Base-by-base conservation (phyloP, 2,329 filamentous ascomycete species). In the Epichloe coenophiala region DNA sequence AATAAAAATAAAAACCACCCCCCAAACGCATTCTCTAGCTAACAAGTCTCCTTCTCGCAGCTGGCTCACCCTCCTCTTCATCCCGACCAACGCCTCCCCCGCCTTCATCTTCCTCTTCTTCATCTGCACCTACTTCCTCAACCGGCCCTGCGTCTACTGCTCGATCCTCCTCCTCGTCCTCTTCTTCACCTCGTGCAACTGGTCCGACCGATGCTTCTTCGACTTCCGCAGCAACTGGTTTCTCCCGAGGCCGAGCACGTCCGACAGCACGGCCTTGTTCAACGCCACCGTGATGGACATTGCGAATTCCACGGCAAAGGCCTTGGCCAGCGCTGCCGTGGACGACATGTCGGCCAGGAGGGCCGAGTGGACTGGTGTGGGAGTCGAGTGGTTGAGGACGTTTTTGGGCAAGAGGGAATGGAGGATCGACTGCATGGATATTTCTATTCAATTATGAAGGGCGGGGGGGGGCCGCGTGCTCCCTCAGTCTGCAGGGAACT, bases 71-170 rank as follows among this genome's bases (percentile, higher is more conserved):
- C 81, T 93, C 59, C 86, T 93, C 65, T 90, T 93, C 69, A 89
- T 93, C 59, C 87, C 87, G 48, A 88, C 87, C 53, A 89, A 90
- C 66, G 85, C 87, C 59, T 89, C 86, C 52, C 52, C 87, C 27
- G 78, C 86, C 61, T 90, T 91, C 72, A 87, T 93, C 65, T 80
- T 91, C 70, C 79, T 88, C 69, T 88, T 93, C 75, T 84, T 98
- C 72, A 77, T 88, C 57, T 88, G 90, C 67, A 95, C 90, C 57
- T 97, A 95, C 75, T 87, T 95, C 70, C 83, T 98, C 61, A 95
- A 96, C 71, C 84, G 91, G 50, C 93, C 93, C 49, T 98, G 93
- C 73, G 84, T 95, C 60, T 98, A 98, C 77, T 98, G 93, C 78
- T 95, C 89, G 54, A 83, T 96, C 55, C 84, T 98, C 49, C 87